These are phyloP conservation scores for Tetrahymena elliotti DNA, from an alignment of 73 alveolate genomes.

Conservation along the genomic window DNA sequence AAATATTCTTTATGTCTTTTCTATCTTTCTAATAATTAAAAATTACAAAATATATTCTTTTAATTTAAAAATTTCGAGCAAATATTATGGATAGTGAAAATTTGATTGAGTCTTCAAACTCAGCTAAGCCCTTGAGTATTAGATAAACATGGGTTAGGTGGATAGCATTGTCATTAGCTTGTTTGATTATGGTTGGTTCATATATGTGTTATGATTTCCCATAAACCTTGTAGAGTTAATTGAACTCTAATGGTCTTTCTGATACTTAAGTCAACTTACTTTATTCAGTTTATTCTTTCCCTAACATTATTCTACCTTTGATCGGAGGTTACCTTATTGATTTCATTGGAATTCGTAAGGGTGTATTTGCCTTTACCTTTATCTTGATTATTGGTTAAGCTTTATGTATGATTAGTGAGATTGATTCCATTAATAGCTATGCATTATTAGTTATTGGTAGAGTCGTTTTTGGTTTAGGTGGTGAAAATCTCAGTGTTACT, in stretches of 20 bases:
- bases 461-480: constrained; percentile 87
- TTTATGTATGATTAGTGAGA: neutral
- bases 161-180: constrained; percentile 39
- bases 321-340: constrained; percentile 82
- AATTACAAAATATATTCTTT: neutral
- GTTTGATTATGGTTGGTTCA: constrained; percentile 45
- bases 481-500: constrained; percentile 72
- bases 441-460: constrained; percentile 79
- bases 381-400: neutral
- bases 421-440: neutral
- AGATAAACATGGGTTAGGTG: constrained; percentile 31
- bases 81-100: neutral
- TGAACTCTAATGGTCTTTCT: neutral
- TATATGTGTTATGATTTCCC: constrained; percentile 50
- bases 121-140: neutral
- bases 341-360: constrained; percentile 14
- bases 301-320: constrained; percentile 75
- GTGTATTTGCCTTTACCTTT: neutral
- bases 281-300: constrained; percentile 78
- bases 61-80: neutral
- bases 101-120: neutral
- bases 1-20: neutral
- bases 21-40: no score
- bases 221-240: constrained; percentile 39
- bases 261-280: constrained; percentile 49